Evolutionary conservation across 2,329 filamentous ascomycete genomes (phyloP).

Genomic region (Trichophyton schoenleinii): DNA sequence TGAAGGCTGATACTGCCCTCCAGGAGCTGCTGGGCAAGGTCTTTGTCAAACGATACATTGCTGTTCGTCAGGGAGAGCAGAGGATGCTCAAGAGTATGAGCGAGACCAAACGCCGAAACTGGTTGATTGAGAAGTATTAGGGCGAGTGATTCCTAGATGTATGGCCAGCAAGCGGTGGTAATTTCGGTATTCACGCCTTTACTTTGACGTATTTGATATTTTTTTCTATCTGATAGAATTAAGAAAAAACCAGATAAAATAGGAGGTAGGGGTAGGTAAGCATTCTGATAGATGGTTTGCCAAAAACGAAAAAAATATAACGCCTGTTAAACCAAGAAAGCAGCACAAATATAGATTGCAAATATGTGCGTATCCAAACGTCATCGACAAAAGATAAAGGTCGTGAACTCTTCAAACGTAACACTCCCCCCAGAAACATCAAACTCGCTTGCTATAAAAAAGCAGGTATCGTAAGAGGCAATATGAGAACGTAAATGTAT

Average conservation of each 20-base stretch:
- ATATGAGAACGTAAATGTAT: not conserved
- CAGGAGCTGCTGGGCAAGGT: conserved; percentile 20
- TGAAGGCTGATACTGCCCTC: conserved; percentile 22
- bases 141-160: not conserved
- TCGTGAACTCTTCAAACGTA: not conserved
- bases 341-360: not conserved
- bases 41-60: conserved; percentile 18
- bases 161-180: not conserved
- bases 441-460: not conserved
- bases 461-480: not conserved
- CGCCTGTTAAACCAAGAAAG: not conserved
- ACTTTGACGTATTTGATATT: not conserved
- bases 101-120: conserved; percentile 22
- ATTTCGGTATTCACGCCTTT: not conserved
- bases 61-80: conserved; percentile 26
- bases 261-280: not conserved
- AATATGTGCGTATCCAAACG: not conserved
- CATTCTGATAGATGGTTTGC: not conserved
- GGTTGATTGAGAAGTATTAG: conserved; percentile 31
- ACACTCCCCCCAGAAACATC: conserved; percentile 4
- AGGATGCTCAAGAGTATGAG: conserved; percentile 22
- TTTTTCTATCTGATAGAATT: not conserved
- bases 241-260: too few relatives aligned
- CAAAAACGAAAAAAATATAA: not conserved
- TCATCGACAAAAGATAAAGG: not conserved